Base-by-base conservation (phyloP, 352 stramenopile species). In the Phytophthora tentaculata region DNA sequence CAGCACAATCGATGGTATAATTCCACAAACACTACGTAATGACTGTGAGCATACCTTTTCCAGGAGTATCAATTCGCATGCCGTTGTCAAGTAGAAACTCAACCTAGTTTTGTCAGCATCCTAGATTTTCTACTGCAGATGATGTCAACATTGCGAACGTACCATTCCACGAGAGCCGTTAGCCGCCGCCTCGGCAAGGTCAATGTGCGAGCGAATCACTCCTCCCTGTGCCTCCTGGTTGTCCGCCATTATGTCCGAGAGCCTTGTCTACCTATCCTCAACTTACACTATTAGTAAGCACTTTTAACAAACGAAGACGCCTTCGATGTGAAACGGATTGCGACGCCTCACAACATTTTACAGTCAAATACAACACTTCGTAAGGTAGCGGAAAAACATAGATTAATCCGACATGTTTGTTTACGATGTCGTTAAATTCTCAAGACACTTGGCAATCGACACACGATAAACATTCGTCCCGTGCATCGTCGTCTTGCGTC, bases 91-190 rank as follows among this genome's bases (percentile, higher is more conserved):
- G 63, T 19, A 89, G 57, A 26, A 90, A 87, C 54, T 91, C 80
- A 17, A 87, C 82, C 76, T 88, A 58, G 35, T 39, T n/a, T 4
- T 14, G 20, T 32, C 28, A 32, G 9, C 28, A 32, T 9, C 28
- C 28, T 32, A 5, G 28, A 8, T 32, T 32, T 9, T 8, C 9
- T 32, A 32, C 35, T 19, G 6, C 35, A 10, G 39, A 7, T 29
- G 20, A 59, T 16, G 7, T 19, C 51, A 7, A 45, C 14, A 29
- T 5, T 45, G 29, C 19, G 16, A 45, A 64, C 64, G 2, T 58
- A 84, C 83, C 83, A 90, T 89, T 19, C 79, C 71, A 55, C 80
- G 73, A 9, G 79, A 89, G 1, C 81, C 81, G 58, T 89, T 89
- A 14, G 83, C 81, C 29, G 81, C 83, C 2, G 81, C 83, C 54